Base-by-base conservation (phyloP, 2,329 filamentous ascomycete genomes). In the Apiospora kogelbergensis region DNA sequence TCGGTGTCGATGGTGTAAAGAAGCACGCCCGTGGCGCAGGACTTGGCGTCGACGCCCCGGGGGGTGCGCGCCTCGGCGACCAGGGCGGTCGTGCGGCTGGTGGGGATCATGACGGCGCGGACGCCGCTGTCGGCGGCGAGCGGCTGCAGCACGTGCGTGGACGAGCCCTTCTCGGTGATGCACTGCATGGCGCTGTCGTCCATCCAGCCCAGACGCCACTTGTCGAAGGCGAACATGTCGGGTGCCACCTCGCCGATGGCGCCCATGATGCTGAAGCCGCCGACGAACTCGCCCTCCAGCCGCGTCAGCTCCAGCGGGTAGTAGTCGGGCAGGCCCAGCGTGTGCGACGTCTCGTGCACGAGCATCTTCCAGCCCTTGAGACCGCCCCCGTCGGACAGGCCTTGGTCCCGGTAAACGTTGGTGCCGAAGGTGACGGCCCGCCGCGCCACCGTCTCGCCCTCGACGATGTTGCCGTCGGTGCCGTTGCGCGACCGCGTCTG, bases 91-190 rank as follows among this genome's bases (percentile, higher is more conserved):
- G 33, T 63, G 5, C 20, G 11, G 33, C 40, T 40, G 33, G 33
- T 11, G 1, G 60, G 13, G 60, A 63, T 10, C 9, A 63, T 5
- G 60, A 63, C 60, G 60, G 60, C 76, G 30, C 76, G 78, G 6
- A 70, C 70, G n/a, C 74, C 74, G 13, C 72, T 71, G 1, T 63
- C 17, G 13, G 26, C 68, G 69, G 76, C 76, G 2, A 78, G 60
- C 20, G 60, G 60, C 33, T 20, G 6, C 4, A 63, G 33, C 5
- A 37, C 60, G 33, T 63, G 60, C 3, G 46, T 26, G 46, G 42
- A 45, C 44, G 44, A 53, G 42, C 17, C 17, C 20, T 45, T 45
- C 3, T n/a, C 7, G 17, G 53, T 45, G 20, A 63, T 11, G 53
- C 53, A 63, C 6, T 26, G 26, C 26, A 63, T 24, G 1, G 53